A percentile compares a stretch with the other conserved stretches of the same genome.
Conservation (phyloP, 108 stramenopile genomes). For the Cyclostephanos invisitatus region DNA sequence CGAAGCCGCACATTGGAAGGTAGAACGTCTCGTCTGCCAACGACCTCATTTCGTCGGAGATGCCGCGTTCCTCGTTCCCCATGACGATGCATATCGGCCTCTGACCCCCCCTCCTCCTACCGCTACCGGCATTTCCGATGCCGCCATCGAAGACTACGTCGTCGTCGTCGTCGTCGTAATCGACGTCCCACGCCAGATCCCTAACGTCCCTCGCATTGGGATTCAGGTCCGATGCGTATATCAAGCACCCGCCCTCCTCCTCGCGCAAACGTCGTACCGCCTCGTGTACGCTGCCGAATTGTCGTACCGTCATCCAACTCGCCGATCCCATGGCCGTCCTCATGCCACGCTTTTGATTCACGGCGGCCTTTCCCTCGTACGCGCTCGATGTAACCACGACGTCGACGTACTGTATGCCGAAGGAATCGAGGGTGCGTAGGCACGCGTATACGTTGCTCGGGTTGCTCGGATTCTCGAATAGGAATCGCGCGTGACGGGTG, state of each 20-base stretch:
- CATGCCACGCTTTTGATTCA: constrained; percentile 77
- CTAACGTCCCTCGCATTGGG: constrained; percentile 69
- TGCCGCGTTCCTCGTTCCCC: constrained; percentile 92
- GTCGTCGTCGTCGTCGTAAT: constrained; percentile 21
- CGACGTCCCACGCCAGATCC: constrained; percentile 70
- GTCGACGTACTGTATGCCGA: constrained; percentile 84
- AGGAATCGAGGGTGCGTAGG: constrained; percentile 88
- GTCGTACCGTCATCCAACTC: constrained; percentile 42
- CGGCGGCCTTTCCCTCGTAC: constrained; percentile 70
- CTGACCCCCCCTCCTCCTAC: constrained; percentile 10
- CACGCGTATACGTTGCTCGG: constrained; percentile 96
- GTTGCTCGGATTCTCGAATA: constrained; percentile 95
- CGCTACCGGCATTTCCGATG: background rate
- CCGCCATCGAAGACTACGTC: background rate
- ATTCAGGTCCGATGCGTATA: constrained; percentile 74
- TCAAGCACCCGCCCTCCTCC: constrained; percentile 56
- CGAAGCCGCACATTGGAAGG: constrained; percentile 90
- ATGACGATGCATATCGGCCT: constrained; percentile 84
- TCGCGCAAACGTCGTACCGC: constrained; percentile 26
- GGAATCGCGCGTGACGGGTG: constrained; percentile 62
- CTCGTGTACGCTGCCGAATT: constrained; percentile 42
- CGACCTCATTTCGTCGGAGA: constrained; percentile 62
- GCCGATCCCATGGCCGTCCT: constrained; percentile 73
- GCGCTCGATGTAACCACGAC: constrained; percentile 60
- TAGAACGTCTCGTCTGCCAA: constrained; percentile 79